Evolutionary conservation across 805 yeast species (phyloP).

Genomic region (Metschnikowia cubensis): DNA sequence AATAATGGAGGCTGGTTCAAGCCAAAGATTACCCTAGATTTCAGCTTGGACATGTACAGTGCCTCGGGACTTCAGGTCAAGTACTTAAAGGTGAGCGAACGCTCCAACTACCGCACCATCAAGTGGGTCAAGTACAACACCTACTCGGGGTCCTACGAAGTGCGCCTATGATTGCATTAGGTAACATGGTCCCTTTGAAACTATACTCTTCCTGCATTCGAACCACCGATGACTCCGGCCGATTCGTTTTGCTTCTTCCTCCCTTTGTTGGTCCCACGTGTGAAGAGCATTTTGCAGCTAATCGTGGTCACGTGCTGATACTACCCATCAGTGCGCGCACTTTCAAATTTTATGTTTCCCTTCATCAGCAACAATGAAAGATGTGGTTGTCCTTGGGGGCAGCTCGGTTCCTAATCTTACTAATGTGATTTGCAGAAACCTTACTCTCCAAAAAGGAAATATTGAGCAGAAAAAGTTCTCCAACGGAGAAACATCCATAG

Average conservation of each 20-base stretch:
- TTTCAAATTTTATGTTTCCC: not conserved
- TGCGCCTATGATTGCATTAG: constrained; percentile 37
- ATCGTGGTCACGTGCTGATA: not conserved
- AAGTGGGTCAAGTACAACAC: constrained; percentile 86
- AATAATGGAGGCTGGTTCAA: constrained; percentile 48
- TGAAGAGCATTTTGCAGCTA: constrained; percentile 1
- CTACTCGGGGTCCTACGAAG: constrained; percentile 76
- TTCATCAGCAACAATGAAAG: constrained; percentile 52
- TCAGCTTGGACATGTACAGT: constrained; percentile 69
- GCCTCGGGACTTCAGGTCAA: constrained; percentile 73
- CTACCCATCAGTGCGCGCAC: constrained; percentile 1
- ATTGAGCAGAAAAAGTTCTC: constrained; percentile 62
- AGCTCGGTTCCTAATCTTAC: constrained; percentile 82
- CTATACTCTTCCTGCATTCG: too few species aligned
- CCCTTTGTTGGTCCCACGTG: not conserved
- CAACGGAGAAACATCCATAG: constrained; percentile 92
- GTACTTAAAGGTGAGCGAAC: constrained; percentile 62
- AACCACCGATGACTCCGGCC: too few species aligned
- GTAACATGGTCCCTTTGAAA: too few species aligned
- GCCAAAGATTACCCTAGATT: constrained; percentile 72
- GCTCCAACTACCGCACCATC: constrained; percentile 58
- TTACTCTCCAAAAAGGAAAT: constrained; percentile 69
- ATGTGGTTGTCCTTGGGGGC: constrained; percentile 86
- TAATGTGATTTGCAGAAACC: constrained; percentile 65
- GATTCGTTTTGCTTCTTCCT: too few species aligned